Conservation (phyloP, 805 yeast genomes). For the Sugiyamaella lignohabitans region DNA sequence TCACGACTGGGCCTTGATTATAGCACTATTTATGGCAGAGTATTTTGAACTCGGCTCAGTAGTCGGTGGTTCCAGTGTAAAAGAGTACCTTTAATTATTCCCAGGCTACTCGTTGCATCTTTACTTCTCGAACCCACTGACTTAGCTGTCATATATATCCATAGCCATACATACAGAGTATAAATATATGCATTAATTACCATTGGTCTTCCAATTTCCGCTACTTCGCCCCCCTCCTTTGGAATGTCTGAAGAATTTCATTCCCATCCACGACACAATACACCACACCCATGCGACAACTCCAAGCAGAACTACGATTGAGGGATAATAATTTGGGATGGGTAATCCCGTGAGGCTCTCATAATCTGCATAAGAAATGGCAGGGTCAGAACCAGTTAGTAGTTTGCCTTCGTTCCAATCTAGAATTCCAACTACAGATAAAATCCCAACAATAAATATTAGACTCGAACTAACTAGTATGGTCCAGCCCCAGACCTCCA, state of each 20-base stretch:
- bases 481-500: slow-evolving; percentile 8
- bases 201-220: neutral
- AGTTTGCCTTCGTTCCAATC: neutral
- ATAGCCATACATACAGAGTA: neutral
- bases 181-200: slow-evolving; percentile 12
- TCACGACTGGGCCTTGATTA: slow-evolving; percentile 41
- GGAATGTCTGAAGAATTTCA: slow-evolving; percentile 75
- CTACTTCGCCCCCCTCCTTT: slow-evolving; percentile 51
- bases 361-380: slow-evolving; percentile 13
- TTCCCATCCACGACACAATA: slow-evolving; percentile 66
- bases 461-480: slow-evolving; percentile 7
- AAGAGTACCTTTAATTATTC: slow-evolving; percentile 10
- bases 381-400: neutral
- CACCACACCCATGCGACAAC: slow-evolving; percentile 62
- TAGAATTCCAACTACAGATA: slow-evolving; percentile 13
- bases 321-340: slow-evolving; percentile 34
- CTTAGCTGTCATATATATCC: too few species aligned
- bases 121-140: too few species aligned
- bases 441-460: slow-evolving; percentile 11
- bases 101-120: too few species aligned
- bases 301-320: slow-evolving; percentile 31
- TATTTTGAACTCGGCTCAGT: slow-evolving; percentile 23
- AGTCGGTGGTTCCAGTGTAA: slow-evolving; percentile 1
- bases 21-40: slow-evolving; percentile 36
- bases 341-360: slow-evolving; percentile 34